A percentile compares a stretch with the other conserved stretches of the same genome.
Evolutionary conservation across 768 basidiomycete genomes (phyloP).

Genomic region (Suillus decipiens): DNA sequence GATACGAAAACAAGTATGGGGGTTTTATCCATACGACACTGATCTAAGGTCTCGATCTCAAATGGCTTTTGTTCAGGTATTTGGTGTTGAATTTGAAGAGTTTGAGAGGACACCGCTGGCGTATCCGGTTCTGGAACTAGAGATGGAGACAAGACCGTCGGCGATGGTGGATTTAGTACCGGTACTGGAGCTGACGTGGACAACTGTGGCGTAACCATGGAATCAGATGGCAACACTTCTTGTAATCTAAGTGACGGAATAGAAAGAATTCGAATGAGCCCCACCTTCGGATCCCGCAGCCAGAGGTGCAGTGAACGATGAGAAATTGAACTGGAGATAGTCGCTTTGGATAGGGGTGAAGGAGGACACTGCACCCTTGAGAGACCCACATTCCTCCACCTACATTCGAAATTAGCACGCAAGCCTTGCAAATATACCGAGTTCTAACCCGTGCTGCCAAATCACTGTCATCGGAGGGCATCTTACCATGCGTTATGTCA

Average conservation of each 20-base stretch:
- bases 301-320: too few species aligned
- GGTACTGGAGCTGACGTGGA: not conserved
- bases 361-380: not conserved
- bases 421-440: not conserved
- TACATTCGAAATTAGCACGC: not conserved
- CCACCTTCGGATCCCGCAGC: not conserved
- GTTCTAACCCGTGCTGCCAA: not conserved
- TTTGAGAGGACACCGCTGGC: not conserved
- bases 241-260: not conserved
- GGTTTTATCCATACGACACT: conserved; percentile 37
- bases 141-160: not conserved
- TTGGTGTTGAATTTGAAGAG: not conserved
- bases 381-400: not conserved
- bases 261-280: not conserved
- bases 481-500: not conserved
- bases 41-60: conserved; percentile 45
- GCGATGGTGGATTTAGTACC: too few species aligned
- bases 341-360: not conserved
- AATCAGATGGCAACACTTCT: not conserved
- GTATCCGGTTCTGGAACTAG: not conserved
- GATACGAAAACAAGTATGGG: conserved; percentile 47
- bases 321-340: not conserved
- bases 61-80: conserved; percentile 31
- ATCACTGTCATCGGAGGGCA: not conserved
- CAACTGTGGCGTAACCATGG: not conserved